phyloP scores from a whole-genome alignment of 257 asterid species.

The Fraxinus quadrangulata region DNA sequence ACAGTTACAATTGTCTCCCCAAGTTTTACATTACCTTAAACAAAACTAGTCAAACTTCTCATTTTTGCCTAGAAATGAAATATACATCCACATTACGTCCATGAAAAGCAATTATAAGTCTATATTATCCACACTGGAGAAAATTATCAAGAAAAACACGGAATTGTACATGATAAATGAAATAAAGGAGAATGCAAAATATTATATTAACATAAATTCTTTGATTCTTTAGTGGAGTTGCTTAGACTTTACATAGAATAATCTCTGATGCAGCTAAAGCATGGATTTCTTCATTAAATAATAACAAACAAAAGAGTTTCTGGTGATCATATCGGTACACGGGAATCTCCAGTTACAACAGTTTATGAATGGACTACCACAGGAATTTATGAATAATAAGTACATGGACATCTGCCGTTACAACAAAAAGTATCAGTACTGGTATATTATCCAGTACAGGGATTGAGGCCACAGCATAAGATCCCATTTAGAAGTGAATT shows the following conservation, averaged over 20 bases:
- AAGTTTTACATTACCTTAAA: not conserved
- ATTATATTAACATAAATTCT: not conserved
- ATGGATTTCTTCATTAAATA: not conserved
- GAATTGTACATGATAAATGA: not conserved
- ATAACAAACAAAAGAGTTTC: too few species aligned
- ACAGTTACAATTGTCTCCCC: not conserved
- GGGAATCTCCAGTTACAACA: too few species aligned
- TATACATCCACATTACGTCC: not conserved
- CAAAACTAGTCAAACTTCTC: not conserved
- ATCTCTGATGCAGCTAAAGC: not conserved
- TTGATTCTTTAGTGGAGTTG: not conserved
- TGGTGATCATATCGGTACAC: too few species aligned
- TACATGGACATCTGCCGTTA: not conserved
- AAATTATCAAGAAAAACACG: not conserved
- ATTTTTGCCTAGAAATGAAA: not conserved
- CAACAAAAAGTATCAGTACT: not conserved
- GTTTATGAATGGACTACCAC: not conserved
- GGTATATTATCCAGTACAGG: not conserved
- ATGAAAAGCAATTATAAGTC: not conserved
- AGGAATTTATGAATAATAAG: not conserved
- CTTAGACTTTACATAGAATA: not conserved
- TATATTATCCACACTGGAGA: not conserved
- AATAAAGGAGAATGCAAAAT: too few species aligned
- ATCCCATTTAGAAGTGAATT: not conserved
- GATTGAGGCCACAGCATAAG: not conserved